Evolutionary conservation across 805 yeast species (phyloP).

Genomic region (Cyberlindnera maritima): DNA sequence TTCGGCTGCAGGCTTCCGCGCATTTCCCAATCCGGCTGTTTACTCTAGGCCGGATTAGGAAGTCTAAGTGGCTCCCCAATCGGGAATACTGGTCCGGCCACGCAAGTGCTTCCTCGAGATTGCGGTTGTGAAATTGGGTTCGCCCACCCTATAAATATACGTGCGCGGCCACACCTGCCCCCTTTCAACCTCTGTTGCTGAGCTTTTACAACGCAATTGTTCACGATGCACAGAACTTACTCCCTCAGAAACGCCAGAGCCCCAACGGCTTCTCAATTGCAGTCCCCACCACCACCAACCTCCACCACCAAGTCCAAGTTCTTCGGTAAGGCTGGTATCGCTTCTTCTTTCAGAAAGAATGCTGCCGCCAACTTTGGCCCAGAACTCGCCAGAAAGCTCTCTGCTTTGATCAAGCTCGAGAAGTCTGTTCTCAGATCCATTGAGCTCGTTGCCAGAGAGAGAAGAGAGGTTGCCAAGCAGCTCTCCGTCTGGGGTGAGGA

Average conservation of each 20-base stretch:
- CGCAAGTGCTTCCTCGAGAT: not conserved
- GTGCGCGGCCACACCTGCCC: not conserved
- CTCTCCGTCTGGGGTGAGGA: slow-evolving; percentile 97
- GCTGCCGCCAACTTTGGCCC: slow-evolving; percentile 95
- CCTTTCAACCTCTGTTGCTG: not conserved
- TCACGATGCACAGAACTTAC: slow-evolving; percentile 75
- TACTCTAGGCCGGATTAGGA: slow-evolving; percentile 1
- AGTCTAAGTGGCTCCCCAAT: slow-evolving; percentile 3
- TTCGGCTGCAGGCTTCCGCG: slow-evolving; percentile 2
- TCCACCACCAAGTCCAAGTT: slow-evolving; percentile 70
- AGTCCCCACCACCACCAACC: slow-evolving; percentile 79
- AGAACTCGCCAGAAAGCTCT: slow-evolving; percentile 87
- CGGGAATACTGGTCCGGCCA: slow-evolving; percentile 1
- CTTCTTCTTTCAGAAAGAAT: slow-evolving; percentile 69
- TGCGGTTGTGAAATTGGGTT: slow-evolving; percentile 2
- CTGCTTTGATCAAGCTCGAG: slow-evolving; percentile 92
- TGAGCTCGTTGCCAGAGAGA: slow-evolving; percentile 89
- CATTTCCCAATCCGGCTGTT: slow-evolving; percentile 7
- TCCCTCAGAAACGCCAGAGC: slow-evolving; percentile 77
- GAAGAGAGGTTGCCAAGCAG: slow-evolving; percentile 96
- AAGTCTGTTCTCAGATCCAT: slow-evolving; percentile 92
- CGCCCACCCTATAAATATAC: not conserved
- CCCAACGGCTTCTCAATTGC: slow-evolving; percentile 79
- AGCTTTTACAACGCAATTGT: not conserved
- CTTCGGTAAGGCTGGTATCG: slow-evolving; percentile 72